Base-by-base conservation (phyloP, 495 filamentous ascomycete species). In the Trichoderma parareesei region DNA sequence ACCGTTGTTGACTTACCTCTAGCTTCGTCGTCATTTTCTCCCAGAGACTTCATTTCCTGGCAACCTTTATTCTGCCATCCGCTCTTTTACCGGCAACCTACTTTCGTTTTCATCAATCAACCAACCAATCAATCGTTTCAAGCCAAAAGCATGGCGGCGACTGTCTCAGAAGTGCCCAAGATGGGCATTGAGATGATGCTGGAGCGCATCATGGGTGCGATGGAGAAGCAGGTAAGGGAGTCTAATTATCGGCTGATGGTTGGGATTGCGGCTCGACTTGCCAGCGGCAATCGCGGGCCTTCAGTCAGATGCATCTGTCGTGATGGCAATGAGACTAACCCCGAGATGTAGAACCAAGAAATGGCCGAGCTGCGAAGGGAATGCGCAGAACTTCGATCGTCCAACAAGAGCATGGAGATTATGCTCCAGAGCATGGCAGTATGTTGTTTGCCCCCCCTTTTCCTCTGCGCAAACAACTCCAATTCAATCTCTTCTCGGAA, bases 361-460 rank as follows among this genome's bases (percentile, higher is more conserved):
- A 35, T 57, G 53, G 20, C 11, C 4, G 53, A 57, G 33, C 11
- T 57, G 53, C 53, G 53, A 4, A 57, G 6, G 16, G 53, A 57
- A 37, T 57, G 53, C 33, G 10, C 53, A 35, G 53, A 57, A 14
- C 53, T 57, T 33, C 53, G 53, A 4, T 9, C 53, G 7, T 57
- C 53, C 10, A 57, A 57, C 53, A 57, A 57, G 53, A 37, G 53
- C 53, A 57, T 57, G 53, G 53, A 57, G 53, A 57, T 57, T 37
- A 57, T 57, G 53, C 53, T 57, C 53, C 53, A 57, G 53, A 57
- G 37, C 33, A 57, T 57, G 13, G 53, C 53, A 14, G 53, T 57
- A 57, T 10, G 53, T 18, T 18, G 14, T 11, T 11, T 13, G 37
- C 9, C 53, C 53, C 53, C 53, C 27, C 46, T 27, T 49, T 3